A percentile compares a stretch with the other conserved stretches of the same genome.
Evolutionary conservation across 2,329 filamentous ascomycete genomes (phyloP).

Genomic region (Aspergillus melleus): DNA sequence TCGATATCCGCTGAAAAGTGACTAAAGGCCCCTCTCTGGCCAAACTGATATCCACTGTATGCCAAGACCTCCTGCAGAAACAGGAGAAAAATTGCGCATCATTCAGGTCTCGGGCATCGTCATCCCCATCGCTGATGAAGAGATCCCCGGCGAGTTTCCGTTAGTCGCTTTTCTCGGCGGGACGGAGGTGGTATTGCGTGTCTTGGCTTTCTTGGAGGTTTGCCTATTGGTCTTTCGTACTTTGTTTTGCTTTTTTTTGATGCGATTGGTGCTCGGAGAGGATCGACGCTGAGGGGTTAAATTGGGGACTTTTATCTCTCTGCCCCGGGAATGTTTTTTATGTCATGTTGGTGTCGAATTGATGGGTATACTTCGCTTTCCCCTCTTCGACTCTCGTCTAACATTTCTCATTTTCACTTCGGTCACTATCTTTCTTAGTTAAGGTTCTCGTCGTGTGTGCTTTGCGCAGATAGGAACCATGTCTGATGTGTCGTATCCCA

Average conservation of each 20-base stretch:
- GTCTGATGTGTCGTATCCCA: neutral
- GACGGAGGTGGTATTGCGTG: neutral
- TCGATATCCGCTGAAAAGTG: neutral
- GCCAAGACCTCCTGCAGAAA: neutral
- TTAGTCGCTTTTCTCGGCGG: neutral
- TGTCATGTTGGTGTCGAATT: neutral
- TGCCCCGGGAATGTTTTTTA: neutral
- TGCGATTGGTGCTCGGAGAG: neutral
- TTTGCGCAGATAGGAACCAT: neutral
- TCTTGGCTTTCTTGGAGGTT: neutral
- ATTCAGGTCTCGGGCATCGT: neutral
- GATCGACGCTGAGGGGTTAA: neutral
- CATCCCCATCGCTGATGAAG: neutral
- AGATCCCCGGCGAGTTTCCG: neutral
- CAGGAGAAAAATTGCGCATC: neutral
- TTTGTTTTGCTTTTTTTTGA: neutral
- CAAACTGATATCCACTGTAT: neutral
- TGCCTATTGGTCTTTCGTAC: neutral
- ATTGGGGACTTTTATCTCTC: neutral
- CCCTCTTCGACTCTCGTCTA: too few species aligned
- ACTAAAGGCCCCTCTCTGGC: neutral
- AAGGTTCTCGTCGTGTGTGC: neutral
- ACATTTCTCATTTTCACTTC: neutral
- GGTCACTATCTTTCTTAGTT: neutral
- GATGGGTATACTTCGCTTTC: neutral